These are phyloP conservation scores for Penicillium sp. DNA, from an alignment of 2,329 filamentous ascomycete genomes.

Conservation along the genomic window DNA sequence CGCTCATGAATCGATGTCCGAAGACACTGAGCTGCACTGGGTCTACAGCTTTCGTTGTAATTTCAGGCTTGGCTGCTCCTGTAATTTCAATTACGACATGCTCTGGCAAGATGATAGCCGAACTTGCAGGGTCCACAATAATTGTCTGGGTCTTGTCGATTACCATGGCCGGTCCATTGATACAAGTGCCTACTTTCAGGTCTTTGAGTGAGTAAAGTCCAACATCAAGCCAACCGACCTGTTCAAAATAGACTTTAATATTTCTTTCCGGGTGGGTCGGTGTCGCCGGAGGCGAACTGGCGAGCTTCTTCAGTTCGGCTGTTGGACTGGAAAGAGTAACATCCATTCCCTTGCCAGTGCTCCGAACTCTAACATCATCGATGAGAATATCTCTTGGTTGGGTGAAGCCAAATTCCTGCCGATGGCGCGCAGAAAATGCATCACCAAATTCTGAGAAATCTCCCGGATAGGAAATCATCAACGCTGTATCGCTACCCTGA, in stretches of 20 bases:
- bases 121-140: slow-evolving; percentile 20
- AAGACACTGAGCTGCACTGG: slow-evolving; percentile 78
- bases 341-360: slow-evolving; percentile 1
- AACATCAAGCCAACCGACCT: slow-evolving; percentile 26
- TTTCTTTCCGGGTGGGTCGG: neutral
- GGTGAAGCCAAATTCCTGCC: slow-evolving; percentile 46
- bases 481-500: slow-evolving; percentile 46
- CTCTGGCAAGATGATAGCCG: slow-evolving; percentile 32
- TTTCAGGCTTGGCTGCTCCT: slow-evolving; percentile 10
- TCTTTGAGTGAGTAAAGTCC: slow-evolving; percentile 29
- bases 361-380: slow-evolving; percentile 38
- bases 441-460: slow-evolving; percentile 39
- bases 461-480: slow-evolving; percentile 41
- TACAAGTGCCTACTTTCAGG: slow-evolving; percentile 18
- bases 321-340: neutral
- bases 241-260: slow-evolving; percentile 28
- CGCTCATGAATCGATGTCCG: slow-evolving; percentile 78
- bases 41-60: slow-evolving; percentile 59
- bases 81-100: slow-evolving; percentile 41
- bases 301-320: neutral
- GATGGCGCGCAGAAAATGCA: slow-evolving; percentile 27
- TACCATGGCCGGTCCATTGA: slow-evolving; percentile 49
- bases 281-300: neutral
- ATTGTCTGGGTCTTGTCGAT: slow-evolving; percentile 66
- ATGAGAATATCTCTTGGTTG: slow-evolving; percentile 36